Conservation (phyloP, 163 green algal genomes). For the Prototheca wickerhamii region DNA sequence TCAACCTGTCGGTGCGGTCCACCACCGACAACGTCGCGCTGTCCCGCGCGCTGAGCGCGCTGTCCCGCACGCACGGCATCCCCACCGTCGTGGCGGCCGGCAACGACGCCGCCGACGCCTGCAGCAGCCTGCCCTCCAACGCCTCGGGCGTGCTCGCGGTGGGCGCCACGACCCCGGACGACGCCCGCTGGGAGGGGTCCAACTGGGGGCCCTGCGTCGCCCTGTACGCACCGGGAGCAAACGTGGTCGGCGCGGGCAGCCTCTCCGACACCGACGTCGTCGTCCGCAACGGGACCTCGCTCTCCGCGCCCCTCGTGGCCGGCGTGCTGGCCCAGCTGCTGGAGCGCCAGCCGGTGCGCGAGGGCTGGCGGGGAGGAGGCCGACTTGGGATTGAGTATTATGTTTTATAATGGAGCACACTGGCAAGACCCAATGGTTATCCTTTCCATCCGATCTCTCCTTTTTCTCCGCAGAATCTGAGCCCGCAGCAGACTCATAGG, state of each 20-base stretch:
- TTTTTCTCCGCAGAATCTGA: too few species aligned
- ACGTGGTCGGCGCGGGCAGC: conserved; percentile 40
- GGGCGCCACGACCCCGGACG: conserved; percentile 24
- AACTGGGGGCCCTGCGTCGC: conserved; percentile 60
- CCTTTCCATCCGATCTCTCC: too few species aligned
- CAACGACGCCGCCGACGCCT: conserved; percentile 50
- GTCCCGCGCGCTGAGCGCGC: not conserved
- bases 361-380: not conserved
- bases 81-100: conserved; percentile 33
- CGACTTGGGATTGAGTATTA: not conserved
- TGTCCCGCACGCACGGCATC: not conserved
- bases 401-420: too few species aligned
- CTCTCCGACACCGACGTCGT: conserved; percentile 28
- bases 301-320: conserved; percentile 51
- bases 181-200: conserved; percentile 14
- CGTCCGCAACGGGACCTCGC: conserved; percentile 32
- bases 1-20: conserved; percentile 56
- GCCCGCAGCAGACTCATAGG: too few species aligned
- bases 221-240: conserved; percentile 59
- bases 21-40: not conserved
- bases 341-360: conserved; percentile 33
- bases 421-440: too few species aligned
- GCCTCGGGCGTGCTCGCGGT: conserved; percentile 31
- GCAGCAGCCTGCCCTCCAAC: conserved; percentile 42
- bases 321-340: conserved; percentile 59